Evolutionary conservation across 768 basidiomycete species (phyloP), one percentile per base, ranked within the genome.

Genomic region (Termitomyces eurrhizus): DNA sequence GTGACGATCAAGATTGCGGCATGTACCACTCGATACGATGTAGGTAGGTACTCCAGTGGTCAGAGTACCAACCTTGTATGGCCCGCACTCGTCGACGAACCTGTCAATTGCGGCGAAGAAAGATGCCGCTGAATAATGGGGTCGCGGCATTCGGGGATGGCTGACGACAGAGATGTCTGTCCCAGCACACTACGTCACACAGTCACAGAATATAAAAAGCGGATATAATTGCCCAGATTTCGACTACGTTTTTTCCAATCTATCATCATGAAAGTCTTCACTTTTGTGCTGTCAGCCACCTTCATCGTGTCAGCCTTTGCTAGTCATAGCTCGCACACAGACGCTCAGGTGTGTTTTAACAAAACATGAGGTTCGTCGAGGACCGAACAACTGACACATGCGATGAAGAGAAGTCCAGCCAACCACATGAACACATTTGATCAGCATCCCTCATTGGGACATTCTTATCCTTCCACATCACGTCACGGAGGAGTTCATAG

Each of bases 311-410:
- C 58, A 12, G 44, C 41, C 35, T 52, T 48, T 32, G 58, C 58
- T 29, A 53, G 41, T 18, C 42, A 42, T 21, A 33, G 12, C 11
- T 42, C 41, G 12, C 39, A 44, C n/a, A 32, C 14, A 33, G 45
- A 18, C 51, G 37, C 42, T 29, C 58, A 59, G 58, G 58, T 59
- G 14, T n/a, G 58, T 48, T 26, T 45, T 29, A 11, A 52, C 18
- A 8, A 13, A 6, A 7, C 16, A 24, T 3, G 6, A 13, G 12
- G 32, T 51, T 13, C 33, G 14, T 16, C 14, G 36, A 24, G 24
- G 42, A 42, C 18, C 41, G 9, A n/a, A 44, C 24, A 32, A 33
- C 50, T 59, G 13, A 59, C 24, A 33, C 41, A 45, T 29, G 26
- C 33, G 16, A 29, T 29, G 21, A 29, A 59, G 58, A 54, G 44